Percentiles rank a stretch among this genome's conserved stretches.
These are phyloP conservation scores for Talaromyces marneffei DNA, from an alignment of 2,329 filamentous ascomycete species.

Conservation along the genomic window DNA sequence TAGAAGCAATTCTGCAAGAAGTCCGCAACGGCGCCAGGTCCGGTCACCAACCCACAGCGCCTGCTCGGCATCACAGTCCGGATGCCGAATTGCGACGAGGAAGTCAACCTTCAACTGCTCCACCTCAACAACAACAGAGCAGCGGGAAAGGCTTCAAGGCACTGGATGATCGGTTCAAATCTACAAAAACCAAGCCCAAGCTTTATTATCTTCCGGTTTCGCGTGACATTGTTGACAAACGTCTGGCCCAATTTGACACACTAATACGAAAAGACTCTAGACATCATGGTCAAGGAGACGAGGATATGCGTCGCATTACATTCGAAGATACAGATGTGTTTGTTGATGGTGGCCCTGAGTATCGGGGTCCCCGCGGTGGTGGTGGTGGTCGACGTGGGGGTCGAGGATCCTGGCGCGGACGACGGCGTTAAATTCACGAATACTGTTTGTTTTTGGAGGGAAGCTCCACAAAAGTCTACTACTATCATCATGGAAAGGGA, in stretches of 20 bases:
- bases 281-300: conserved; percentile 33
- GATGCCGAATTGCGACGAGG: conserved; percentile 22
- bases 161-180: conserved; percentile 56
- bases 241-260: conserved; percentile 56
- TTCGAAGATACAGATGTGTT: conserved; percentile 63
- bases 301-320: conserved; percentile 63
- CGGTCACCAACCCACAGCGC: conserved; percentile 21
- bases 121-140: conserved; percentile 16
- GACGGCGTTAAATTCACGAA: conserved; percentile 7
- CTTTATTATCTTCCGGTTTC: conserved; percentile 63
- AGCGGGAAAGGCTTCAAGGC: conserved; percentile 47
- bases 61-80: conserved; percentile 23
- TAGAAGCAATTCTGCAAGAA: conserved; percentile 55
- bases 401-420: conserved; percentile 21
- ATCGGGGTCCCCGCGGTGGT: conserved; percentile 39
- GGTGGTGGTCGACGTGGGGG: conserved; percentile 30
- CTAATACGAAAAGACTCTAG: conserved; percentile 35
- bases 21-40: conserved; percentile 24
- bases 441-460: background rate
- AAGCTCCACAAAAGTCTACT: background rate
- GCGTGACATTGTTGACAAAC: conserved; percentile 56
- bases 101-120: conserved; percentile 17
- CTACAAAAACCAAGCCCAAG: conserved; percentile 57
- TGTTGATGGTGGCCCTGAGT: conserved; percentile 67
- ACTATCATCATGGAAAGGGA: background rate